Evolutionary conservation across 257 asterid species (phyloP).

Genomic region (Solanum phureja): DNA sequence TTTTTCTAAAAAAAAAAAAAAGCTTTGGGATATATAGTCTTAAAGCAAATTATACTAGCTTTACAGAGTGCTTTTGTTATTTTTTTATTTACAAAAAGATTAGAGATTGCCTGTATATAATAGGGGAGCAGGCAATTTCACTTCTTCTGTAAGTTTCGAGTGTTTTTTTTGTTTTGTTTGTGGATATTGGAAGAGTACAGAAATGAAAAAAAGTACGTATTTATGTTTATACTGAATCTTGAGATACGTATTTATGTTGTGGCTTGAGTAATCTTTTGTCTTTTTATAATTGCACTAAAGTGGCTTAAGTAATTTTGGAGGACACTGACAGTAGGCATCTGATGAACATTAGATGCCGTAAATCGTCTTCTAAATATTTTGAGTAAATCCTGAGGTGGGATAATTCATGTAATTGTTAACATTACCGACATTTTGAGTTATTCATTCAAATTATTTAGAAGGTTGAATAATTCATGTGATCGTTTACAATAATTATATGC

Average conservation of each 20-base stretch:
- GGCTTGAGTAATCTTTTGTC: not conserved
- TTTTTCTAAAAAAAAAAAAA: no score
- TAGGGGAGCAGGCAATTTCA: not conserved
- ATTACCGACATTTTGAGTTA: not conserved
- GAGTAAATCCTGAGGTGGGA: not conserved
- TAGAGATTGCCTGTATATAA: not conserved
- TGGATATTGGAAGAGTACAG: not conserved
- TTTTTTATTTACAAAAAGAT: not conserved
- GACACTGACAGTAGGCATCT: not conserved
- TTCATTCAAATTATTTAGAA: not conserved
- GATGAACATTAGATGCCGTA: not conserved
- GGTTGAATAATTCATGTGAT: not conserved
- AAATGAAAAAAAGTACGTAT: not conserved
- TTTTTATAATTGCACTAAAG: not conserved
- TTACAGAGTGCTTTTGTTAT: not conserved
- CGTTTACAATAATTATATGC: not conserved
- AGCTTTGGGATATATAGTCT: not conserved
- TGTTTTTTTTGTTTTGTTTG: not conserved
- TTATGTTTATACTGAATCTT: not conserved
- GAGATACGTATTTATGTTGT: not conserved
- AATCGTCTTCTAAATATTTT: not conserved
- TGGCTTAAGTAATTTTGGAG: not conserved
- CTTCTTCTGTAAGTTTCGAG: not conserved
- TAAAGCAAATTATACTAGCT: not conserved
- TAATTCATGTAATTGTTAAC: not conserved